A percentile compares a stretch with the other conserved stretches of the same genome.
Conservation (phyloP, 1,284 basidiomycete genomes). For the Trametes hirsuta region DNA sequence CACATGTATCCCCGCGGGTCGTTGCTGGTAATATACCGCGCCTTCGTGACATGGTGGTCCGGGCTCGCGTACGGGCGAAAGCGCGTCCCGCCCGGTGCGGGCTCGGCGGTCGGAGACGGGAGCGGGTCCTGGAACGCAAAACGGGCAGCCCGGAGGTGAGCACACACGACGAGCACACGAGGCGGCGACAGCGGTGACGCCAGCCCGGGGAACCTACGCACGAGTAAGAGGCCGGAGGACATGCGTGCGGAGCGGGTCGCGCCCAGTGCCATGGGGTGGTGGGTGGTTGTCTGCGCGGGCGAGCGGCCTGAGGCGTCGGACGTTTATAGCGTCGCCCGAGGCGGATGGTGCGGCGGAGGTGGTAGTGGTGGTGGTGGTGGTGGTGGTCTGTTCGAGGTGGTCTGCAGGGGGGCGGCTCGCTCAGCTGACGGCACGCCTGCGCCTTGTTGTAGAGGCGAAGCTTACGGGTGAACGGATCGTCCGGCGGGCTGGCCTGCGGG, state of each 20-base stretch:
- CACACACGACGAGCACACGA: neutral
- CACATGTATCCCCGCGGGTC: constrained; percentile 88
- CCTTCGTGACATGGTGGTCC: constrained; percentile 80
- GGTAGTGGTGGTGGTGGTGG: neutral
- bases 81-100: constrained; percentile 47
- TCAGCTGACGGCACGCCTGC: constrained; percentile 4
- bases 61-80: constrained; percentile 78
- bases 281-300: neutral
- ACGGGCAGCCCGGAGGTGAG: neutral
- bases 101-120: constrained; percentile 46
- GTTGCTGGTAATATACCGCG: constrained; percentile 84
- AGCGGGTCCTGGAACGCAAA: constrained; percentile 49
- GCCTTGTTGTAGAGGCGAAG: constrained; percentile 3
- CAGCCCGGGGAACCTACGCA: constrained; percentile 16
- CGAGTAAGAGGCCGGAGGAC: constrained; percentile 35
- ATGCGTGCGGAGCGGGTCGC: constrained; percentile 34
- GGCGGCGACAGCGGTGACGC: neutral
- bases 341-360: neutral
- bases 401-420: constrained; percentile 1
- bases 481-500: constrained; percentile 1
- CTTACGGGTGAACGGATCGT: constrained; percentile 13
- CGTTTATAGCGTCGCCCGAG: neutral
- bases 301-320: neutral
- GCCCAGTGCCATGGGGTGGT: constrained; percentile 33
- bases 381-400: neutral